A percentile compares a stretch with the other conserved stretches of the same genome.
These are phyloP conservation scores for Vaccinium corymbosum DNA, from an alignment of 148 eudicot species.

Conservation along the genomic window DNA sequence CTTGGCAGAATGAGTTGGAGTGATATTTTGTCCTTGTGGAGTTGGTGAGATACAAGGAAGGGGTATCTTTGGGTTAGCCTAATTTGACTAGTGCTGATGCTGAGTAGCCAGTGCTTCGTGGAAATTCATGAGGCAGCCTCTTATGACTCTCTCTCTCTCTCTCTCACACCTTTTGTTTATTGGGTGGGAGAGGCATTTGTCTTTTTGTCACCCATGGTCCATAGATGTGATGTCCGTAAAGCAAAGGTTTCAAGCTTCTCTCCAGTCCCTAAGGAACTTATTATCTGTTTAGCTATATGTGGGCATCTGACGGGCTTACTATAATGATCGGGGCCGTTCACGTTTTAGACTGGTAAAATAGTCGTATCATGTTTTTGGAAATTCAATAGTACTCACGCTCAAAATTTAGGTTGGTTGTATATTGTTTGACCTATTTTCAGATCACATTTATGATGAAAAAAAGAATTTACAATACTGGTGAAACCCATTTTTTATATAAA, in stretches of 20 bases:
- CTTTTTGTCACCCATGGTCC: background rate
- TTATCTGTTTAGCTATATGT: too few relatives aligned
- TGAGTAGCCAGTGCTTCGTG: background rate
- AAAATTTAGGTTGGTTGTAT: too few relatives aligned
- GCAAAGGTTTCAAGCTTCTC: background rate
- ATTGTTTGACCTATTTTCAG: too few relatives aligned
- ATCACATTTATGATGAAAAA: too few relatives aligned
- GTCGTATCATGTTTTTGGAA: too few relatives aligned
- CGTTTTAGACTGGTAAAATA: too few relatives aligned
- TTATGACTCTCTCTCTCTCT: background rate
- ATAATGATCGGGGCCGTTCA: too few relatives aligned
- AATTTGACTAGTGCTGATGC: background rate
- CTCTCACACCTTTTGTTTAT: background rate
- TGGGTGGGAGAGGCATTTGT: background rate
- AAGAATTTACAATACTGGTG: too few relatives aligned
- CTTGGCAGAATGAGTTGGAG: background rate
- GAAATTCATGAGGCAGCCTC: background rate
- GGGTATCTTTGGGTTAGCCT: background rate
- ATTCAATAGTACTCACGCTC: too few relatives aligned
- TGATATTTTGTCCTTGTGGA: background rate
- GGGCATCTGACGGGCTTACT: too few relatives aligned
- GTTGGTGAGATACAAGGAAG: background rate
- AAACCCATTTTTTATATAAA: too few relatives aligned
- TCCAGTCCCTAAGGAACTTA: too few relatives aligned
- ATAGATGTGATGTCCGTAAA: background rate